Percentiles rank a stretch among this genome's conserved stretches.
Conservation (phyloP, 371 early-diverging fungal genomes). For the Gilbertella persicaria region DNA sequence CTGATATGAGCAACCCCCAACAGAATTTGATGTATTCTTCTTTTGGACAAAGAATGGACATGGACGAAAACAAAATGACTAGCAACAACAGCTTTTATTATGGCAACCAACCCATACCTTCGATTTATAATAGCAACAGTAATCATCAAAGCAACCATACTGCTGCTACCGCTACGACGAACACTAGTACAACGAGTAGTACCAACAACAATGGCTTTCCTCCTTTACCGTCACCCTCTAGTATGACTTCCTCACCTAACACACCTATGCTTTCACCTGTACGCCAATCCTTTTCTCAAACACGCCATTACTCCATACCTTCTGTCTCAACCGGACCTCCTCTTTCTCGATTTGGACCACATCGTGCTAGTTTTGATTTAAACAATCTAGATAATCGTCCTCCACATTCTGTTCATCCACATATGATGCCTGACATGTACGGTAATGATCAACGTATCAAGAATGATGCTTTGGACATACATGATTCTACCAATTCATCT, state of each 20-base stretch:
- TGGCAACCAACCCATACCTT: slow-evolving; percentile 12
- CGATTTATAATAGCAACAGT: slow-evolving; percentile 4
- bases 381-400: background rate
- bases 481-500: slow-evolving; percentile 12
- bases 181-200: background rate
- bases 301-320: slow-evolving; percentile 29
- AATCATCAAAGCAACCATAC: background rate
- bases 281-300: slow-evolving; percentile 28
- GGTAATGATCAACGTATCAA: slow-evolving; percentile 3
- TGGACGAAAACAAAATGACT: slow-evolving; percentile 23
- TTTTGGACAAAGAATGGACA: slow-evolving; percentile 23
- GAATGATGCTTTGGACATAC: slow-evolving; percentile 5
- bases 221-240: slow-evolving; percentile 38
- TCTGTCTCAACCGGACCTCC: slow-evolving; percentile 20
- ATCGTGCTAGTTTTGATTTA: slow-evolving; percentile 24
- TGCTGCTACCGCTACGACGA: too few relatives aligned
- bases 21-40: slow-evolving; percentile 21
- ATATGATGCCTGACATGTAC: slow-evolving; percentile 28
- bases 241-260: slow-evolving; percentile 41
- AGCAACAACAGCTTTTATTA: slow-evolving; percentile 12
- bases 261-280: slow-evolving; percentile 47
- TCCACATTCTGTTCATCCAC: slow-evolving; percentile 20
- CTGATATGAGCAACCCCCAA: slow-evolving; percentile 42
- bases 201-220: slow-evolving; percentile 26
- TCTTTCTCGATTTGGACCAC: slow-evolving; percentile 12